Evolutionary conservation across 208 protist genomes (phyloP), one percentile per base, ranked within the genome.

Genomic region (Leishmania turanica): DNA sequence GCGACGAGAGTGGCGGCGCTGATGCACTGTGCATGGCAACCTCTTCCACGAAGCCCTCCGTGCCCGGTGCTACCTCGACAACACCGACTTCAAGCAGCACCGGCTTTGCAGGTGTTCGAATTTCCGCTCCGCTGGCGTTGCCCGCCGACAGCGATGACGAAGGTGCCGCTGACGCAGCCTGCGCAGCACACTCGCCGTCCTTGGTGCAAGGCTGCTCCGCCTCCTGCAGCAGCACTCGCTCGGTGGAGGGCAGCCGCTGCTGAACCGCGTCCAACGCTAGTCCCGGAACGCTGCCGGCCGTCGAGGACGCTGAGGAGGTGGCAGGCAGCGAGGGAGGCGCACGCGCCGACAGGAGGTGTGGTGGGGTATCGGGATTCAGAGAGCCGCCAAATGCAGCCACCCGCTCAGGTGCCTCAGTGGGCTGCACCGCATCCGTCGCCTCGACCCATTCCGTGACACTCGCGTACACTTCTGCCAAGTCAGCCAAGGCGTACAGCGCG

Each of bases 401-500:
- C 69, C 7, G 27, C 21, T 13, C 24, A 31, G 42, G 42, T 73
- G 69, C 21, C 27, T 73, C 69, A 15, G 40, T 54, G 45, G 24
- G 27, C 69, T 53, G 69, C 45, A 27, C 42, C 69, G 19, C 21
- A 11, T 73, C 69, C 69, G 69, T 53, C 69, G 24, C 8, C 45
- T 73, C 69, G 2, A 24, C 69, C 69, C 40, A 53, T 37, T 73
- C 69, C 27, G 69, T 73, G 69, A 54, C 45, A 69, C 27, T 37
- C 27, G 64, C 4, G 75, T 78, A 79, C 19, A 71, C 82, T 1
- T 49, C 54, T 11, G 73, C 69, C 34, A 86, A 69, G 49, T 86
- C 82, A 2, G 86, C 84, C 58, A 92, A 74, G 71, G 87, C 89
- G 54, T 79, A 70, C 40, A 95, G 73, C 37, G 91, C 91, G 1